Conservation (phyloP, 2,329 filamentous ascomycete genomes). For the Pseudogymnoascus sp. region DNA sequence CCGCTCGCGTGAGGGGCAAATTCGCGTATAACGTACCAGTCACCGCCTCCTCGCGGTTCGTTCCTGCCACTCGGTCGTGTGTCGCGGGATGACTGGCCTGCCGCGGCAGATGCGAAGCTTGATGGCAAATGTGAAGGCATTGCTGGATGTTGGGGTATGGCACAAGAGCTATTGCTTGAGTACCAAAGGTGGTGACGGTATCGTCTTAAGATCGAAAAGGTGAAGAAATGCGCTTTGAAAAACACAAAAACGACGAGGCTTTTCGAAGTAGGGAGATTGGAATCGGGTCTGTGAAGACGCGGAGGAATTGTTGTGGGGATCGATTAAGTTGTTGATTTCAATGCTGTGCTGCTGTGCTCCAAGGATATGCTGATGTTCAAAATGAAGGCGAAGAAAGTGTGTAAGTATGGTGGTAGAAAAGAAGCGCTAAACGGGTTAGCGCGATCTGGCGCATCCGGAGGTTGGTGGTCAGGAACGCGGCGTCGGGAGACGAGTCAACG, state of each 20-base stretch:
- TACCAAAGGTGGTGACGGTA: slow-evolving; percentile 9
- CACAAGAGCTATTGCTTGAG: slow-evolving; percentile 1
- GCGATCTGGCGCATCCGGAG: slow-evolving; percentile 7
- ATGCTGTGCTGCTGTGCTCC: slow-evolving; percentile 8
- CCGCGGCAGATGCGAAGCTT: slow-evolving; percentile 76
- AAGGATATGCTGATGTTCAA: slow-evolving; percentile 9
- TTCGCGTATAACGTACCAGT: slow-evolving; percentile 54
- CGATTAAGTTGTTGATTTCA: slow-evolving; percentile 9
- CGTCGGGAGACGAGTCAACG: slow-evolving; percentile 6
- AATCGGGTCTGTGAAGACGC: neutral
- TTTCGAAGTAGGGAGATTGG: neutral
- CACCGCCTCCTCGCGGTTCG: slow-evolving; percentile 53
- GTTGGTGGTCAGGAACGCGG: slow-evolving; percentile 9
- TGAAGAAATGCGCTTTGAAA: neutral
- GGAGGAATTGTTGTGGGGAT: slow-evolving; percentile 4
- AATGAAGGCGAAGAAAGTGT: slow-evolving; percentile 11
- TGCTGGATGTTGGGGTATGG: slow-evolving; percentile 12
- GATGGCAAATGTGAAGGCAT: slow-evolving; percentile 72
- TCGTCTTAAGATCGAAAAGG: slow-evolving; percentile 6
- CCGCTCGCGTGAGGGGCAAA: neutral
- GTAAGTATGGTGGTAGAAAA: slow-evolving; percentile 10
- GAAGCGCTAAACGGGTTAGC: slow-evolving; percentile 8
- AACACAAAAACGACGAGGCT: slow-evolving; percentile 4
- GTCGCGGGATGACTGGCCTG: slow-evolving; percentile 61
- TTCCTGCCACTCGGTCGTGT: slow-evolving; percentile 48